Percentiles rank a stretch among this genome's conserved stretches.
These are phyloP conservation scores for Oryza nivara DNA, from an alignment of 176 grass and related monocot species.

Conservation along the genomic window DNA sequence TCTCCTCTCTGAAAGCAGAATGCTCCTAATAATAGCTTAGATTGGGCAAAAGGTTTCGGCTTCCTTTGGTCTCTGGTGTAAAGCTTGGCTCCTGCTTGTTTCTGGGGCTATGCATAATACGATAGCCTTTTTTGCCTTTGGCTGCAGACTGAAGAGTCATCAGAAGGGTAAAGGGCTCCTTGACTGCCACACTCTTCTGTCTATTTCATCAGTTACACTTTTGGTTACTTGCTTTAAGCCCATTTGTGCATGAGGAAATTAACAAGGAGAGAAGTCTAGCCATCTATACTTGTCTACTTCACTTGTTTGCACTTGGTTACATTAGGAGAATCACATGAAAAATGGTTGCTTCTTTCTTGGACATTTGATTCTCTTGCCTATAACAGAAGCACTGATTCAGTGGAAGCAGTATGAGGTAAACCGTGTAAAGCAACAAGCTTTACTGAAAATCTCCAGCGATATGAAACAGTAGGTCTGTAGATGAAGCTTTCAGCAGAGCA, in stretches of 20 bases:
- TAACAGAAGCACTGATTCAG: slow-evolving; percentile 15
- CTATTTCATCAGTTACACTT: slow-evolving; percentile 39
- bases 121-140: slow-evolving; percentile 41
- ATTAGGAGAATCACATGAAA: slow-evolving; percentile 13
- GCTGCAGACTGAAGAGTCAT: slow-evolving; percentile 41
- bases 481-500: slow-evolving; percentile 39
- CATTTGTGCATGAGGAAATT: slow-evolving; percentile 33
- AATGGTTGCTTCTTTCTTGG: slow-evolving; percentile 39
- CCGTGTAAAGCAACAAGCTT: slow-evolving; percentile 47
- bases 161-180: slow-evolving; percentile 29
- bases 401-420: slow-evolving; percentile 28
- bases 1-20: not conserved
- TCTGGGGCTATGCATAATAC: slow-evolving; percentile 31
- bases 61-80: slow-evolving; percentile 31
- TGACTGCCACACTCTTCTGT: slow-evolving; percentile 22
- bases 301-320: slow-evolving; percentile 40
- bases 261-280: slow-evolving; percentile 3
- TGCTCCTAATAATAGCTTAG: slow-evolving; percentile 11
- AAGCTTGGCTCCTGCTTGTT: slow-evolving; percentile 19
- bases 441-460: slow-evolving; percentile 15
- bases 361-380: slow-evolving; percentile 12
- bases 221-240: slow-evolving; percentile 18
- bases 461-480: not conserved
- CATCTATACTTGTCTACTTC: slow-evolving; percentile 1
- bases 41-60: slow-evolving; percentile 44